Conservation (phyloP, 768 basidiomycete species). For the Leccinum boreale region DNA sequence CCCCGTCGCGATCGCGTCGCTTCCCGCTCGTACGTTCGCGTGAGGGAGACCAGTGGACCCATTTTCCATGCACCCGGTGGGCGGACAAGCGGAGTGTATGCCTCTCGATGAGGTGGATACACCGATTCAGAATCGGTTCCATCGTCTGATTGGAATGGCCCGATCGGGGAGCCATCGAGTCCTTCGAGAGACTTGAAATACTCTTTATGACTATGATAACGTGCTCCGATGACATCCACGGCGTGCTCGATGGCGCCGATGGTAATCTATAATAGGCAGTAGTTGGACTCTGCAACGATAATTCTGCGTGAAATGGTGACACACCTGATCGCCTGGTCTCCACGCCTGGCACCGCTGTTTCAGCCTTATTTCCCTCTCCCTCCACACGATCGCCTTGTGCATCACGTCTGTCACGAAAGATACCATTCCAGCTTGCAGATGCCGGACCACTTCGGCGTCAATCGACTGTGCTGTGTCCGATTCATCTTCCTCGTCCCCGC, state of each 20-base stretch:
- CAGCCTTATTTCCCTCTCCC: slow-evolving; percentile 55
- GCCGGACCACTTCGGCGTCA: slow-evolving; percentile 45
- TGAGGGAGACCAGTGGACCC: slow-evolving; percentile 12
- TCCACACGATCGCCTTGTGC: slow-evolving; percentile 48
- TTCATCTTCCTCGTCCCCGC: slow-evolving; percentile 18
- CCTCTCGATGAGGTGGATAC: slow-evolving; percentile 26
- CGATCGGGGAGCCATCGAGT: slow-evolving; percentile 2
- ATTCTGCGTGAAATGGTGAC: background rate
- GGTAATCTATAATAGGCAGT: slow-evolving; percentile 36
- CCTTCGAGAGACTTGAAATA: slow-evolving; percentile 39
- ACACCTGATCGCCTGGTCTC: slow-evolving; percentile 45
- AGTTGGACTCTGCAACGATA: background rate
- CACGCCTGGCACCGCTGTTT: slow-evolving; percentile 63
- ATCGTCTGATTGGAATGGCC: background rate
- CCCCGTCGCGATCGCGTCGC: slow-evolving; percentile 16
- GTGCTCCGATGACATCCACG: slow-evolving; percentile 44
- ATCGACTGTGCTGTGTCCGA: slow-evolving; percentile 35
- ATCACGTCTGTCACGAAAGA: slow-evolving; percentile 52
- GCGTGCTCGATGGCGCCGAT: slow-evolving; percentile 45
- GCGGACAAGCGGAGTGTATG: slow-evolving; percentile 36
- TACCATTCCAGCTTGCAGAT: slow-evolving; percentile 43
- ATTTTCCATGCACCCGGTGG: slow-evolving; percentile 22
- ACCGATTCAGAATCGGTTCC: background rate
- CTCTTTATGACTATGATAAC: slow-evolving; percentile 34
- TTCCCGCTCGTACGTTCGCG: slow-evolving; percentile 24